Base-by-base conservation (phyloP, 73 alveolate species). In the Paramecium primaurelia region DNA sequence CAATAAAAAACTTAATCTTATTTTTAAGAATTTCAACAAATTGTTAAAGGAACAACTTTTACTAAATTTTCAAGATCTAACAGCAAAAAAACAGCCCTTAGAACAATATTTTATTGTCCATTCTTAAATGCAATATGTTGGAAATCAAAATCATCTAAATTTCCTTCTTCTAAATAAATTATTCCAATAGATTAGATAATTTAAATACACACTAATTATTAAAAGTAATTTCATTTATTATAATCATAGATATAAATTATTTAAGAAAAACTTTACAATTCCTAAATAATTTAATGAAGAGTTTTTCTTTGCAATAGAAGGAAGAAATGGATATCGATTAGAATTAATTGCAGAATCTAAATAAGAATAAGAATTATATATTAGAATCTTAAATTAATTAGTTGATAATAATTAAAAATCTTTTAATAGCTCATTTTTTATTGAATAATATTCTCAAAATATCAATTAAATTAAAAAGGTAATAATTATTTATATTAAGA, bases 41-140 rank as follows among this genome's bases (percentile, higher is more conserved):
- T 75, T 38, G 47, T 75, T 37, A 75, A 75, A 42, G 88, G 88
- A 75, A 75, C 60, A 0, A 42, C 16, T 30, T 75, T 75, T 42
- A 75, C 88, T 34, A 75, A 75, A 28, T 75, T 75, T 36, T 75
- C 88, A 2, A 11, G 88, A 12, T 75, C 88, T 30, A 75, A 75
- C 47, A 4, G 88, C 11, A 75, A 75, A n/a, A 75, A 75, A 42
- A n/a, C 68, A 12, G 88, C 88, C n/a, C 20, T 38, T 59, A 34
- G 88, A 75, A 36, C 60, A 11, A 30, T 75, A 8, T 75, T 36
- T 38, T 75, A 75, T 75, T 75, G 88, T 75, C 88, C 88, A 14
- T 75, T 36, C 10, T 42, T 75, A 14, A 18, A 75, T 75, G 88
- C 88, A 32, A 36, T 75, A 8, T 75, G 88, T 38, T 75, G 88